Evolutionary conservation across 768 basidiomycete species (phyloP), one percentile per base, ranked within the genome.

Genomic region (Lactarius evosmus): DNA sequence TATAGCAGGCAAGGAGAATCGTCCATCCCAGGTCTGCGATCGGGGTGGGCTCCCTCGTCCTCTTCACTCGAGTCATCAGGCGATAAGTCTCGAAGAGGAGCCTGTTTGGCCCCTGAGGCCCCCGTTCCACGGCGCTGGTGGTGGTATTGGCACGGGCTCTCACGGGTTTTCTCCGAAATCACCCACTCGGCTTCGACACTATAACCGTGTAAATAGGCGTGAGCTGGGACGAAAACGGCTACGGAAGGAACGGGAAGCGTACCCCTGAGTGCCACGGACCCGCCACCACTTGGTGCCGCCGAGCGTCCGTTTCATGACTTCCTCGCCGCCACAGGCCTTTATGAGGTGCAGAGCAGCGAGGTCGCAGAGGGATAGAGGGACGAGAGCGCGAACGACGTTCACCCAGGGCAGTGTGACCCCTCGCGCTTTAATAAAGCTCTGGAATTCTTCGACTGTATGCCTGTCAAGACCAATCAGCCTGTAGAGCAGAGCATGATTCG

Each of bases 201-300:
- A 59, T 63, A 53, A 29, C 46, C 62, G 36, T 62, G 61, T 44
- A 68, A 7, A 33, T 34, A 72, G 25, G 30, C 7, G n/a, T 46
- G 25, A 25, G 25, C 59, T 8, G 19, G 19, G 17, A 30, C 4
- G 7, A 4, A 32, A 34, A 40, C 46, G 7, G 22, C 46, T 3
- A 7, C 40, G 36, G 30, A 17, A 67, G 64, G 7, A 62, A 62
- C 40, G 72, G 19, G 69, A 73, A 70, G 76, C 75, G 73, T 77
- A 85, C 94, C 94, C 94, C 56, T 83, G 76, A 51, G 92, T 72
- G 22, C 89, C 87, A 46, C 95, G 86, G 32, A 95, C 93, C 75
- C 96, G 95, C 95, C 95, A 98, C 94, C 95, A 98, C 72, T 95
- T 94, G 4, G 85, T 83, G 2, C 95, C 95, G 19, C 95, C 95